phyloP scores from a whole-genome alignment of 202 grass and related monocot genomes.

The Carex arenaria region DNA sequence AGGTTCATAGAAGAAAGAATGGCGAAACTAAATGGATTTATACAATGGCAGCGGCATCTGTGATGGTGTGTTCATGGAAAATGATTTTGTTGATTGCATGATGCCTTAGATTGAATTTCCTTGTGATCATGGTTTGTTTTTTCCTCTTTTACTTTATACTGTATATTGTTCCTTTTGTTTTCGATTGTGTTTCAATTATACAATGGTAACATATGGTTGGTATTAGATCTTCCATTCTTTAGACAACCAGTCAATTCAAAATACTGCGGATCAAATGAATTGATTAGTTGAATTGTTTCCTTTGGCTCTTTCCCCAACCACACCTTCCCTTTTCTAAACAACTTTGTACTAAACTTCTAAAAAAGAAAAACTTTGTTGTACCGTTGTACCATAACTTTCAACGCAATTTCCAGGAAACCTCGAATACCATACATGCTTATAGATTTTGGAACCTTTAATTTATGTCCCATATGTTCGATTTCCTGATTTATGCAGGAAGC shows the following conservation, averaged over 20 bases:
- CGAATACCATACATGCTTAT: neutral
- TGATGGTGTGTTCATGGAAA: too few relatives aligned
- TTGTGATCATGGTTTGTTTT: too few relatives aligned
- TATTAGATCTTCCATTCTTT: too few relatives aligned
- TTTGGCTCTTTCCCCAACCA: neutral
- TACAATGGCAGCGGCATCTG: too few relatives aligned
- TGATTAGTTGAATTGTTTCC: neutral
- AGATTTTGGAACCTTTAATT: neutral
- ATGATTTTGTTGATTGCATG: too few relatives aligned
- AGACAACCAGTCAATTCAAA: neutral
- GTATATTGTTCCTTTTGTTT: neutral
- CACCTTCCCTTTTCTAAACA: neutral
- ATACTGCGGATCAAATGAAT: neutral
- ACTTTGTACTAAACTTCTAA: neutral
- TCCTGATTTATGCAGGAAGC: neutral
- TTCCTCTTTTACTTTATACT: neutral
- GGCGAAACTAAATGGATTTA: too few relatives aligned
- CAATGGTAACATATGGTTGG: neutral
- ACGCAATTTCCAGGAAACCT: slow-evolving; percentile 5
- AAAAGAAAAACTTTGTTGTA: neutral
- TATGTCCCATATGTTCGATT: neutral
- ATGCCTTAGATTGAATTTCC: too few relatives aligned
- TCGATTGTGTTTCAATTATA: neutral
- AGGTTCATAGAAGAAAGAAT: too few relatives aligned
- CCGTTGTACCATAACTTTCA: neutral